phyloP scores from a whole-genome alignment of 495 filamentous ascomycete genomes.

The Neohortaea acidophila region DNA sequence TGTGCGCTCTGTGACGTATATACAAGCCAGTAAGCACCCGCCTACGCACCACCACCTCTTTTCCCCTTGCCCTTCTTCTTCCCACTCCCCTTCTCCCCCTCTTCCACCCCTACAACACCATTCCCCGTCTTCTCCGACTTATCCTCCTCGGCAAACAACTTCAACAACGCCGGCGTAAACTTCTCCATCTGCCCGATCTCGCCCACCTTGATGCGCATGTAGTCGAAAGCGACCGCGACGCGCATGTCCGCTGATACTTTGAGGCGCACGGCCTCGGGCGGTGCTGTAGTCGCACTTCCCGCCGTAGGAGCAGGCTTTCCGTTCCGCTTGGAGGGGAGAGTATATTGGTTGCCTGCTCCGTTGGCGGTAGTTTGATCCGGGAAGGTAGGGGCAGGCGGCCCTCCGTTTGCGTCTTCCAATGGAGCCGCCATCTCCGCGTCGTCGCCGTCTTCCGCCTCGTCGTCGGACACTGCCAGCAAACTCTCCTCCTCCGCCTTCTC shows the following conservation, averaged over 20 bases:
- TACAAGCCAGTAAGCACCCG: too few relatives aligned
- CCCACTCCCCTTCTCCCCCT: conserved; percentile 13
- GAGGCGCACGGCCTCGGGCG: conserved; percentile 8
- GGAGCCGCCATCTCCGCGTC: conserved; percentile 2
- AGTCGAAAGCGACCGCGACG: conserved; percentile 71
- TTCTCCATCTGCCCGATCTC: conserved; percentile 65
- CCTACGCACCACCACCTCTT: too few relatives aligned
- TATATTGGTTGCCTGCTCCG: neutral
- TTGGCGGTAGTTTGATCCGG: conserved; percentile 3
- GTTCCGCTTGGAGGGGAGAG: neutral
- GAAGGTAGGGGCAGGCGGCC: conserved; percentile 6
- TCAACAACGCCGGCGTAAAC: conserved; percentile 56
- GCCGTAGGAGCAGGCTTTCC: too few relatives aligned
- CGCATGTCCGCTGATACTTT: conserved; percentile 31
- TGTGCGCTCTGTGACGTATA: too few relatives aligned
- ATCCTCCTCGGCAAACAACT: conserved; percentile 40
- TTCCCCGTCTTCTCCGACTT: conserved; percentile 11
- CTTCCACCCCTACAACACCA: conserved; percentile 6
- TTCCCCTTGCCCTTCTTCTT: conserved; percentile 13
- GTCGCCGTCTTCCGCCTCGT: conserved; percentile 2
- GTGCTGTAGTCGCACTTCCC: neutral
- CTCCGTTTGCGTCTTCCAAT: neutral
- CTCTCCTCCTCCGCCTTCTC: conserved; percentile 9
- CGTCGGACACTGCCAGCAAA: conserved; percentile 3
- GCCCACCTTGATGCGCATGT: conserved; percentile 67